These are phyloP conservation scores for Dentiscutata heterogama DNA, from an alignment of 371 early-diverging fungal species.

Conservation along the genomic window DNA sequence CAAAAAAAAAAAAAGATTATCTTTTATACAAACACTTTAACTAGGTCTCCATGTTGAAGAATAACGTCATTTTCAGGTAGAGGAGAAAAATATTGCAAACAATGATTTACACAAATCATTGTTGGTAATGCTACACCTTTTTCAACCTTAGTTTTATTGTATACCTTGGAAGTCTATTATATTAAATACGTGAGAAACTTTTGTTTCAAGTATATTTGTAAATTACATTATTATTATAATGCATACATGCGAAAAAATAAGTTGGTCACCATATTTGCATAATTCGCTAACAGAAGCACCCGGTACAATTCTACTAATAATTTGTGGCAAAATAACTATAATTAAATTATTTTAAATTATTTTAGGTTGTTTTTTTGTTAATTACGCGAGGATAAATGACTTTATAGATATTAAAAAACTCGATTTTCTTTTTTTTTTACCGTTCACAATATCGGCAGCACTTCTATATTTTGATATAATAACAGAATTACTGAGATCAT, in stretches of 20 bases:
- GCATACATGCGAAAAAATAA: constrained; percentile 73
- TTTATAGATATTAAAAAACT: no score
- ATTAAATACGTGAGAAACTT: not conserved
- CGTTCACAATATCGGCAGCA: constrained; percentile 20
- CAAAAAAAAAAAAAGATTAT: not conserved
- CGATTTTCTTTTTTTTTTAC: not conserved
- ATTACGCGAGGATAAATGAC: not conserved
- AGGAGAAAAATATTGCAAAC: constrained; percentile 83
- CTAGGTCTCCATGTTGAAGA: constrained; percentile 84
- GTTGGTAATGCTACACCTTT: constrained; percentile 92
- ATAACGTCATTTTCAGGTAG: constrained; percentile 60
- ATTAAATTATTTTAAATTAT: no score
- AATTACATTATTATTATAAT: no score
- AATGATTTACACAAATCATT: constrained; percentile 83
- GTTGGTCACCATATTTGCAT: constrained; percentile 85
- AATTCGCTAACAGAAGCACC: constrained; percentile 79
- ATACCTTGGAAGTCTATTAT: constrained; percentile 71
- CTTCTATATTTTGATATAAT: not conserved
- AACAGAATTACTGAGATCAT: not conserved
- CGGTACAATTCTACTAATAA: constrained; percentile 64
- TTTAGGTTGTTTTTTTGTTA: not conserved
- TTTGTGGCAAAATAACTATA: constrained; percentile 62
- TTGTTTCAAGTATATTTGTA: no score
- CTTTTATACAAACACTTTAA: constrained; percentile 76
- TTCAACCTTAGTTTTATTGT: constrained; percentile 75